A percentile compares a stretch with the other conserved stretches of the same genome.
Evolutionary conservation across 2,329 filamentous ascomycete genomes (phyloP).

Genomic region (Calonectria pteridis): DNA sequence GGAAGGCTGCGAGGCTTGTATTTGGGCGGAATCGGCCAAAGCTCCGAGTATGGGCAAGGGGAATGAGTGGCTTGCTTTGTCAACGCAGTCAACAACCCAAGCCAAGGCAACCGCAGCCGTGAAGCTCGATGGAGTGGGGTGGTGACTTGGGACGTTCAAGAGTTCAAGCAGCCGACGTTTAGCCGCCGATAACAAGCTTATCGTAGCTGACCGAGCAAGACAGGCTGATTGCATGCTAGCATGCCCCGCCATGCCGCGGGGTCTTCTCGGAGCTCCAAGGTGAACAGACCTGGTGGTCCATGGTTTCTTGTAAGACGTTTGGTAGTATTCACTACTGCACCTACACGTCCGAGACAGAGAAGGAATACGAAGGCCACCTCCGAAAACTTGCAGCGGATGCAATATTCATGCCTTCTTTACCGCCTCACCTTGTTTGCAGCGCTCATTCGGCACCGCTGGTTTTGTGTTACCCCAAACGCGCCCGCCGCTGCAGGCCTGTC

Average conservation of each 20-base stretch:
- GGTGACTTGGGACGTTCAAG: not conserved
- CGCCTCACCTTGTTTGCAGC: not conserved
- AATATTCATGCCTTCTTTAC: not conserved
- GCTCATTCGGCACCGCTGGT: not conserved
- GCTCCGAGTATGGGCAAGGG: not conserved
- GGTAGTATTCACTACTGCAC: not conserved
- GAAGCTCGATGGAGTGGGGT: slow-evolving; percentile 13
- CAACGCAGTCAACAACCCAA: slow-evolving; percentile 7
- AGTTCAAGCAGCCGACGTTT: not conserved
- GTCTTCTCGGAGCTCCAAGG: not conserved
- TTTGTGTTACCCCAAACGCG: not conserved
- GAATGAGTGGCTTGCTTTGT: slow-evolving; percentile 5
- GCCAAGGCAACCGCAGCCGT: slow-evolving; percentile 7
- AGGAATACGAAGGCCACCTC: not conserved
- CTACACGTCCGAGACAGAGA: not conserved
- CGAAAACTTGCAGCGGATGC: not conserved
- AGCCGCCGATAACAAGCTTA: not conserved
- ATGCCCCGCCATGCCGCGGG: slow-evolving; percentile 4
- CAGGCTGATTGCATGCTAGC: not conserved
- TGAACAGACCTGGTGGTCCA: not conserved
- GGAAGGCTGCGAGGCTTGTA: not conserved
- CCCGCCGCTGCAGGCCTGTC: not conserved
- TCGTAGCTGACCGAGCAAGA: not conserved
- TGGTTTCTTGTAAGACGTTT: not conserved
- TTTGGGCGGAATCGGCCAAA: not conserved